Base-by-base conservation (phyloP, 345 rosid genomes). In the Lepidium sativum region DNA sequence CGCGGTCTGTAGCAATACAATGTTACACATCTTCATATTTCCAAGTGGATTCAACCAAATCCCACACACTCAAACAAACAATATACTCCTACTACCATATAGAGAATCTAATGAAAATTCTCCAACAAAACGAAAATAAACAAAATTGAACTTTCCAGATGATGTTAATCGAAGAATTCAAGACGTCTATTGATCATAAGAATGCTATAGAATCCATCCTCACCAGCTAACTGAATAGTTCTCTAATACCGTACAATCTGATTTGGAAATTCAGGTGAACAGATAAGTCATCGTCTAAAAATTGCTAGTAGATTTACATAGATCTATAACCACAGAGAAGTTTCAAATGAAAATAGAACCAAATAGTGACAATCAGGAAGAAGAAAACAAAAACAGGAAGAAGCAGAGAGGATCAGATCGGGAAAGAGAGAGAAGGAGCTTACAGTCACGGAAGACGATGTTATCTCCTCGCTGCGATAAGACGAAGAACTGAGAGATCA, bases 401-500 rank as follows among this genome's bases (percentile, higher is more conserved):
- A 55, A 21, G 42, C 17, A 40, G 63, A 52, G 34, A 27, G 18
- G 29, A 49, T 21, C 54, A 33, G 49, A 23, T 54, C 16, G 42
- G 48, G 13, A 47, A 70, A 73, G 69, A 5, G 2, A 34, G 37
- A 43, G n/a, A 48, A 11, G 34, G 62, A 62, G 71, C 80, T 80
- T 65, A 94, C 99, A 94, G 80, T 94, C 99, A 61, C 97, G 96
- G 68, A 94, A 90, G 72, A 94, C 99, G 63, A 94, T 94, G 69
- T 84, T 94, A 49, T 94, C 97, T 82, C 99, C 99, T 27, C 99
- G 85, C 73, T 88, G 97, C 47, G 99, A 94, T 27, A 94, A 86
- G 39, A 90, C 96, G 79, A 94, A 94, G 84, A 94, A 88, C 76
- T 90, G 99, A 15, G 97, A 90, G 65, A 94, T 94, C 99, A 94